These are phyloP conservation scores for Clarireedia hainanense DNA, from an alignment of 2,329 filamentous ascomycete genomes.

Conservation along the genomic window DNA sequence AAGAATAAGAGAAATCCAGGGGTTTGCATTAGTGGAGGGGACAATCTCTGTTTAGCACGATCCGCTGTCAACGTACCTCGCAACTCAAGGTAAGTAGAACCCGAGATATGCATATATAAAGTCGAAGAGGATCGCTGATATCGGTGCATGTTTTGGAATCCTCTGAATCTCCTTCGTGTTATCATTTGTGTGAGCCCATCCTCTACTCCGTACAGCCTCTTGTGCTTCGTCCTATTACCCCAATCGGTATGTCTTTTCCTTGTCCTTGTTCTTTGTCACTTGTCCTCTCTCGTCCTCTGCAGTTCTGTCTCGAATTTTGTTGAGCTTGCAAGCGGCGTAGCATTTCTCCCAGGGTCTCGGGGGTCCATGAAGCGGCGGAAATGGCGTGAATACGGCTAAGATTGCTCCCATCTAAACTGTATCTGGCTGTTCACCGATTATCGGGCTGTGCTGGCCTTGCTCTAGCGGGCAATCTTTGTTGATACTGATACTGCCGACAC, in stretches of 20 bases:
- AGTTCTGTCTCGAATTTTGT: not conserved
- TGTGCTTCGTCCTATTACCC: too few species aligned
- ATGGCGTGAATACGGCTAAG: not conserved
- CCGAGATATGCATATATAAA: too few species aligned
- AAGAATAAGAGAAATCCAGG: not conserved
- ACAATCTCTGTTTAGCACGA: not conserved
- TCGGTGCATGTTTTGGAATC: not conserved
- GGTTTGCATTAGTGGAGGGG: not conserved
- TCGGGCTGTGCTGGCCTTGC: not conserved
- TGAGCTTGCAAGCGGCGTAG: not conserved
- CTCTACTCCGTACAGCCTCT: too few species aligned
- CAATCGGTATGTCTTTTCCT: not conserved
- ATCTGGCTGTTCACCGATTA: constrained; percentile 3
- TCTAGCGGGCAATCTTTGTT: constrained; percentile 1
- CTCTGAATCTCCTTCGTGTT: not conserved
- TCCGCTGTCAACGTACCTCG: too few species aligned
- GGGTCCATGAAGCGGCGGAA: not conserved
- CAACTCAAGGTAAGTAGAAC: too few species aligned
- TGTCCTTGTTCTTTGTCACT: not conserved
- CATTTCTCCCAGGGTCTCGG: not conserved
- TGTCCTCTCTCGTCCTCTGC: not conserved
- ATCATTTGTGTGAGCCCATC: too few species aligned
- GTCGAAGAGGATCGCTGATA: too few species aligned
- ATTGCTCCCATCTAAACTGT: not conserved
- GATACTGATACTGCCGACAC: not conserved